Conservation (phyloP, 176 grass and related monocot species). For the Bothriochloa decipiens region DNA sequence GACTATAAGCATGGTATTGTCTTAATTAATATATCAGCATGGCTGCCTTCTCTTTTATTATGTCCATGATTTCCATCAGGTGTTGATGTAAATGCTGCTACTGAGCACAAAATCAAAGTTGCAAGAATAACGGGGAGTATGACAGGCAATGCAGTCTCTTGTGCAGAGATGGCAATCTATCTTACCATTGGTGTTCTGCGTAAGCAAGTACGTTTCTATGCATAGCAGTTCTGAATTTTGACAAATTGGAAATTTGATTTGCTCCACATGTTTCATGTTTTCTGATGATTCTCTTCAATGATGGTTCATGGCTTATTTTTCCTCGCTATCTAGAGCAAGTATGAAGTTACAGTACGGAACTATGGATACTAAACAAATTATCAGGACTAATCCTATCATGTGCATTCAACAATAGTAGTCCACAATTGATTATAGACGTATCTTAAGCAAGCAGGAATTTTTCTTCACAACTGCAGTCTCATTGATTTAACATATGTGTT, state of each 20-base stretch:
- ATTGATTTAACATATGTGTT: not conserved
- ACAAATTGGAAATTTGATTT: not conserved
- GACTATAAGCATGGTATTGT: conserved; percentile 24
- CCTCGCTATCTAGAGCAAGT: not conserved
- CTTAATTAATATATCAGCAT: not conserved
- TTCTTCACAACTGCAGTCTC: not conserved
- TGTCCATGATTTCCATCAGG: conserved; percentile 48
- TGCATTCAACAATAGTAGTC: not conserved
- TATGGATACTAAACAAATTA: not conserved
- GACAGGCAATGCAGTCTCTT: conserved; percentile 83
- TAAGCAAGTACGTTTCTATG: conserved; percentile 73
- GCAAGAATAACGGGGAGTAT: conserved; percentile 76
- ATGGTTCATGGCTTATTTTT: not conserved
- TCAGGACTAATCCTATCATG: not conserved
- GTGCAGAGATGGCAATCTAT: conserved; percentile 91
- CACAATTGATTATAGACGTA: conserved; percentile 10
- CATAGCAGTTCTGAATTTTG: conserved; percentile 1
- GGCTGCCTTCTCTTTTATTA: conserved; percentile 20
- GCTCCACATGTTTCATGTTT: not conserved
- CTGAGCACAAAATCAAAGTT: conserved; percentile 83
- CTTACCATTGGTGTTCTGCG: conserved; percentile 74
- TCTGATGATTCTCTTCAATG: not conserved
- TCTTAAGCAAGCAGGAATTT: conserved; percentile 12
- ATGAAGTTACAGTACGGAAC: not conserved
- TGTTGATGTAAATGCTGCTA: conserved; percentile 80